These are phyloP conservation scores for Gynandropsis gynandra DNA, from an alignment of 345 rosid species.

Conservation along the genomic window DNA sequence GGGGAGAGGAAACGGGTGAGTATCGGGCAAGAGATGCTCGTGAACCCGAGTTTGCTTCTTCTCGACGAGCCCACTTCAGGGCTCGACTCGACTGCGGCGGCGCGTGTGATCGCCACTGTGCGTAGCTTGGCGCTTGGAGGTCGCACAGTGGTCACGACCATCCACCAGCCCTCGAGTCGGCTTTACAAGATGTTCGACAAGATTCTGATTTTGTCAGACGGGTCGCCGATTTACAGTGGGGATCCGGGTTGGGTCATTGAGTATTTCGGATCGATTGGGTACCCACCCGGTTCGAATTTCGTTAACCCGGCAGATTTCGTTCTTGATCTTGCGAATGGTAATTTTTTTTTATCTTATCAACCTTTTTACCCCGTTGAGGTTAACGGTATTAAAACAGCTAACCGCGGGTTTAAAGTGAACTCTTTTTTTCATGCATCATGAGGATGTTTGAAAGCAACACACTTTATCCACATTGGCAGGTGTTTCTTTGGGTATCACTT, in stretches of 20 bases:
- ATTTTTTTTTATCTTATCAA: neutral
- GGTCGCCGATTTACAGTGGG: conserved; percentile 67
- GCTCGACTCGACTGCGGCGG: conserved; percentile 84
- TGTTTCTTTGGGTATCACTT: conserved; percentile 20
- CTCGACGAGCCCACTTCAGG: conserved; percentile 94
- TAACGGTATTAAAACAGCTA: conserved; percentile 14
- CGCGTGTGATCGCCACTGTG: conserved; percentile 54
- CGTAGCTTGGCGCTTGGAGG: conserved; percentile 62
- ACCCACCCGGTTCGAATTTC: conserved; percentile 48
- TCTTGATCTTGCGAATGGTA: conserved; percentile 91
- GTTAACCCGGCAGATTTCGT: conserved; percentile 87
- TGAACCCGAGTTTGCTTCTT: conserved; percentile 76
- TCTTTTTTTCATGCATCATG: conserved; percentile 26
- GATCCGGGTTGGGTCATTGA: conserved; percentile 55
- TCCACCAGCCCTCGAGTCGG: conserved; percentile 89
- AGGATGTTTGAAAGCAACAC: conserved; percentile 25
- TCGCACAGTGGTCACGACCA: conserved; percentile 68
- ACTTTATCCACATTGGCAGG: neutral
- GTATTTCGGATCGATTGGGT: conserved; percentile 62
- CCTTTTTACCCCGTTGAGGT: neutral
- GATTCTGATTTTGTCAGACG: conserved; percentile 70
- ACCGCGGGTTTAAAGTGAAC: conserved; percentile 13
- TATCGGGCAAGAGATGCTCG: conserved; percentile 83
- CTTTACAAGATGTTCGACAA: conserved; percentile 78
- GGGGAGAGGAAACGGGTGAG: conserved; percentile 91